Conservation (phyloP, 805 yeast genomes). For the Lipomyces yamadae region DNA sequence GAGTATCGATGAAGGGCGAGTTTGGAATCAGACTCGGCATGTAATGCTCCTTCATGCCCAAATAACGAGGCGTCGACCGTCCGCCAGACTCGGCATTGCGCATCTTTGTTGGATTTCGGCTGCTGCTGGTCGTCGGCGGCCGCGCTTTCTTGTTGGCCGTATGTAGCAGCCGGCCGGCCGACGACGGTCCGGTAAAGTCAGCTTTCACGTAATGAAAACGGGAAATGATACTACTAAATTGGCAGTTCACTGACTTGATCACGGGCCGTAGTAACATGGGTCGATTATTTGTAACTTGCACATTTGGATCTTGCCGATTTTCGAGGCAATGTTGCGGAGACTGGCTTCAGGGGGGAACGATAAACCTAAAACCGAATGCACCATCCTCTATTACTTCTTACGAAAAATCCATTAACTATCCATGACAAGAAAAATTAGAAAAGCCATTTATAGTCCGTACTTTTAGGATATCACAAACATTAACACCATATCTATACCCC, state of each 20-base stretch:
- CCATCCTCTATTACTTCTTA: too few species aligned
- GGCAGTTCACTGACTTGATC: too few species aligned
- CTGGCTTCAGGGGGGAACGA: neutral
- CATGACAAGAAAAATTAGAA: neutral
- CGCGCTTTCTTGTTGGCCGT: too few species aligned
- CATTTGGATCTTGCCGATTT: too few species aligned
- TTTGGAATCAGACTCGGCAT: conserved; percentile 4
- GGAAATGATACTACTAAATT: too few species aligned
- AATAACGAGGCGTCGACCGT: neutral
- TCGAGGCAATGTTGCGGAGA: too few species aligned
- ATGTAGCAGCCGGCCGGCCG: too few species aligned
- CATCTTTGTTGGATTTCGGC: neutral
- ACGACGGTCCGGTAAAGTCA: too few species aligned
- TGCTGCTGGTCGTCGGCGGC: neutral
- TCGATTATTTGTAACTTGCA: too few species aligned
- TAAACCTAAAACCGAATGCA: neutral
- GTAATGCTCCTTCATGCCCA: conserved; percentile 14
- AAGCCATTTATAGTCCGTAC: neutral
- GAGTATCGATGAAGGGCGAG: conserved; percentile 26
- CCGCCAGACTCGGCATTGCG: neutral
- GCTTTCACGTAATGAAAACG: too few species aligned
- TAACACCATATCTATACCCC: neutral
- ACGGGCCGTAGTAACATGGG: too few species aligned
- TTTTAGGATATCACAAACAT: neutral
- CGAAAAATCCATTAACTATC: too few species aligned